Base-by-base conservation (phyloP, 2,329 filamentous ascomycete species). In the Dryadomyces quercus-mongolicae region DNA sequence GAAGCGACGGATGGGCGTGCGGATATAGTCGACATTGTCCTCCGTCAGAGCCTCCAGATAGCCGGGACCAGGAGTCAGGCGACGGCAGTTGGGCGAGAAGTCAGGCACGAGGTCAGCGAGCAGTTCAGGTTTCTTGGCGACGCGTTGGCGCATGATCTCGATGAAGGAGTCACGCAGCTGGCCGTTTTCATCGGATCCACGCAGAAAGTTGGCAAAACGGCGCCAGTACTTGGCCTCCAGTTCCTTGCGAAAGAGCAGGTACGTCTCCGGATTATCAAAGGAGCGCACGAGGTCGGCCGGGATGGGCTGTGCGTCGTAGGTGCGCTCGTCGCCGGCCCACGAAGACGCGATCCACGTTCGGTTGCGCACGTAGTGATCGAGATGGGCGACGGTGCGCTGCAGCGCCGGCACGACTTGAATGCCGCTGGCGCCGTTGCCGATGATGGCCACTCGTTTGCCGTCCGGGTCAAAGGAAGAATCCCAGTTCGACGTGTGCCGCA, bases 261-360 rank as follows among this genome's bases (percentile, higher is more conserved):
- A 89, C 2, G 68, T 72, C 2, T 78, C 68, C 0, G 83, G 80
- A 58, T 88, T 69, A 49, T 77, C 70, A 63, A 85, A 85, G 0
- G 73, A 71, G 20, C 79, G 71, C 4, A 73, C 70, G 54, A 81
- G 73, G 21, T 82, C 77, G 1, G 75, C 60, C 0, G 71, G 66
- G 59, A 78, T 80, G 0, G 71, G 71, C 48, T 83, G 81, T 0
- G 82, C 73, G 38, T 75, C 76, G 0, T 78, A 68, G 34, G 74
- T 76, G 36, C 80, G 74, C 60, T 77, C 68, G 56, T 77, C 68
- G 38, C 77, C 72, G 0, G 77, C 77, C 66, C 81, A 84, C 0
- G 80, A 78, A 1, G 78, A 74, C 0, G 83, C 80, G 31, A 87
- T 80, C 84, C 84, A 88, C 0, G 84, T 86, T 36, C 71, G 76